Evolutionary conservation across 2,329 filamentous ascomycete species (phyloP), one percentile per base, ranked within the genome.

Genomic region (Pyrenochaeta sp.): DNA sequence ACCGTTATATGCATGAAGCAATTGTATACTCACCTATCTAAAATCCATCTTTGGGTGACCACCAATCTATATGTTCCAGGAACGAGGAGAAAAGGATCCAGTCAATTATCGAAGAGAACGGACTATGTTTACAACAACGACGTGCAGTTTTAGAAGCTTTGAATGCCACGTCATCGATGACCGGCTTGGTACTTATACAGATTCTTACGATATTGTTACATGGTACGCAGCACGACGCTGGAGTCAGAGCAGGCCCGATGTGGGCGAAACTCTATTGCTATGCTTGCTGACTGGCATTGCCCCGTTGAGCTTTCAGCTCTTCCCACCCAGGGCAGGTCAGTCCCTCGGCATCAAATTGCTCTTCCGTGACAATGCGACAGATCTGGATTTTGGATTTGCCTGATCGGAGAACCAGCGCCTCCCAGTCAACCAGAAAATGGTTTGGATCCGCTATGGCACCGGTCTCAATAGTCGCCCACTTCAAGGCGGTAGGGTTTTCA

Each of bases 331-430:
- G 83, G 39, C 78, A 82, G 13, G 73, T 77, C 22, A 83, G 71
- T 1, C 82, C 82, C 43, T 72, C 68, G 12, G 73, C 74, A 48
- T 80, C 78, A 63, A 83, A 87, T 24, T 85, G 80, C 36, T 82
- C 79, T 56, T 88, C 86, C 12, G 79, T 77, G 5, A 88, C 73
- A 42, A 89, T 79, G 45, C 82, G 80, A 30, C 88, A 79, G 24
- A 87, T 76, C 65, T 84, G 84, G 36, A 88, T 79, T 66, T 85
- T 87, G 80, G 84, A 86, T 68, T 89, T 89, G 7, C 87, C 87
- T 1, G 83, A 66, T 58, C 85, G 78, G 9, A 89, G 62, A 8
- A 88, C 80, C n/a, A 89, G 64, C 2, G 84, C 69, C 1, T 82
- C 77, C 28, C 77, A 85, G 59, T 88, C 85, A 19, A 91, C 83